Percentiles rank a stretch among this genome's conserved stretches.
These are phyloP conservation scores for Euphorbia tirucalli DNA, from an alignment of 345 rosid genomes.

Conservation along the genomic window DNA sequence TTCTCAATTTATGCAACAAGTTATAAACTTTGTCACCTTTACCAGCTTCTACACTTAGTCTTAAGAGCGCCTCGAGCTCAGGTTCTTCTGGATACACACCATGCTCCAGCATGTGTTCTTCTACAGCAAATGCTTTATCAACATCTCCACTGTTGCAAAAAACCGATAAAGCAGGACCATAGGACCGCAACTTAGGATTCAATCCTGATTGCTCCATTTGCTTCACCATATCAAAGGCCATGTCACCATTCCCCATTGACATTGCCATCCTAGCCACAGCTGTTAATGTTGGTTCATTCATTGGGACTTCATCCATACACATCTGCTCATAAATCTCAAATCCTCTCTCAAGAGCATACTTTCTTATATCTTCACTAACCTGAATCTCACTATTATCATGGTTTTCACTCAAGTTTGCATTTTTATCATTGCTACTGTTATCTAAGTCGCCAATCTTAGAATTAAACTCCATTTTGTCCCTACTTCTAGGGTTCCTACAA, in stretches of 20 bases:
- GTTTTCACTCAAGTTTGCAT: slow-evolving; percentile 5
- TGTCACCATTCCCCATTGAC: slow-evolving; percentile 54
- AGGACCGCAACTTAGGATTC: slow-evolving; percentile 60
- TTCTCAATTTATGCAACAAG: slow-evolving; percentile 56
- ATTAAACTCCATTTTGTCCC: too few relatives aligned
- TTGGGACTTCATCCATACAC: slow-evolving; percentile 42
- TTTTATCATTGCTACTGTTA: slow-evolving; percentile 12
- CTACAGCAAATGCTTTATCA: slow-evolving; percentile 53
- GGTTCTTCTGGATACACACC: slow-evolving; percentile 67
- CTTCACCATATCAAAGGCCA: slow-evolving; percentile 74
- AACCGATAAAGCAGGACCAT: slow-evolving; percentile 55
- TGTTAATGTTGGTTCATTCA: slow-evolving; percentile 62
- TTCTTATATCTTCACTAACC: slow-evolving; percentile 47
- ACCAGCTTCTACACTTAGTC: slow-evolving; percentile 44
- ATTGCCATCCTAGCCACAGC: slow-evolving; percentile 66
- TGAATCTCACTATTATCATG: slow-evolving; percentile 26
- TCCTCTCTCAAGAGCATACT: slow-evolving; percentile 51
- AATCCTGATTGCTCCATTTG: slow-evolving; percentile 51
- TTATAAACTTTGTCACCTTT: slow-evolving; percentile 62
- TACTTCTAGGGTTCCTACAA: too few relatives aligned
- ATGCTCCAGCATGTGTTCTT: slow-evolving; percentile 59
- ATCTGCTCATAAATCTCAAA: slow-evolving; percentile 54
- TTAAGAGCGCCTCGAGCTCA: slow-evolving; percentile 58
- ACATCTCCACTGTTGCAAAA: slow-evolving; percentile 44
- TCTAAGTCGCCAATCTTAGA: slow-evolving; percentile 13